Evolutionary conservation across 768 basidiomycete genomes (phyloP).

Genomic region (Obba rivulosa): DNA sequence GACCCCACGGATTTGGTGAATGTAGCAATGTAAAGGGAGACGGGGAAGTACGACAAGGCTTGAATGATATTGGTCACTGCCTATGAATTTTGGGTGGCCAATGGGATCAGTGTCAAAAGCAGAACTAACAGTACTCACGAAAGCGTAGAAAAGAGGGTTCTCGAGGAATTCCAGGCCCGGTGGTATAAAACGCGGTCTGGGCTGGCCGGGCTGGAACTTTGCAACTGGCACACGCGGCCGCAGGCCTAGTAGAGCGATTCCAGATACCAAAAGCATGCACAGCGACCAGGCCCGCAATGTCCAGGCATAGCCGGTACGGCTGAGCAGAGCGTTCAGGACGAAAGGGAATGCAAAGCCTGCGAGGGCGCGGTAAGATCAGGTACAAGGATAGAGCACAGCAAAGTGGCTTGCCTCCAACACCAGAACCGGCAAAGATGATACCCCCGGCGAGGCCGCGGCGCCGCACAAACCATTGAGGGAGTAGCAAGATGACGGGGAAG

Average conservation of each 20-base stretch:
- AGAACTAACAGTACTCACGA: conserved; percentile 13
- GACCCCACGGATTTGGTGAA: conserved; percentile 16
- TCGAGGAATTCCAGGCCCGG: conserved; percentile 16
- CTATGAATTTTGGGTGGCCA: conserved; percentile 2
- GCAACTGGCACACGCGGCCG: conserved; percentile 19
- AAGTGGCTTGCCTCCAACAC: conserved; percentile 13
- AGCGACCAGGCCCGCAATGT: conserved; percentile 18
- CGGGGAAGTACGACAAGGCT: conserved; percentile 22
- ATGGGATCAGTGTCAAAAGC: not conserved
- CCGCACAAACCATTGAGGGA: conserved; percentile 19
- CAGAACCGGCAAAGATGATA: conserved; percentile 20
- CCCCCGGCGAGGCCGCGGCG: conserved; percentile 18
- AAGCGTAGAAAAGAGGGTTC: conserved; percentile 15
- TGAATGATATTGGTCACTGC: conserved; percentile 14
- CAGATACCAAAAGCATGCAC: conserved; percentile 9
- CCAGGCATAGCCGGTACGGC: conserved; percentile 15
- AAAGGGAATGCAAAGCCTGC: conserved; percentile 19
- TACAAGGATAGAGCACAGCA: not conserved
- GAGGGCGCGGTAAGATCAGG: not conserved
- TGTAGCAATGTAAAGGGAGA: conserved; percentile 20
- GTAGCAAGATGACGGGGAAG: conserved; percentile 10
- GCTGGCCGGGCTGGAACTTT: conserved; percentile 9
- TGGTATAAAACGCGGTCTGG: conserved; percentile 16
- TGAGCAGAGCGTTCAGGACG: conserved; percentile 12
- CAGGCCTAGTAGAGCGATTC: conserved; percentile 13